These are phyloP conservation scores for Melastoma malabathricum DNA, from an alignment of 345 rosid species.

Conservation along the genomic window DNA sequence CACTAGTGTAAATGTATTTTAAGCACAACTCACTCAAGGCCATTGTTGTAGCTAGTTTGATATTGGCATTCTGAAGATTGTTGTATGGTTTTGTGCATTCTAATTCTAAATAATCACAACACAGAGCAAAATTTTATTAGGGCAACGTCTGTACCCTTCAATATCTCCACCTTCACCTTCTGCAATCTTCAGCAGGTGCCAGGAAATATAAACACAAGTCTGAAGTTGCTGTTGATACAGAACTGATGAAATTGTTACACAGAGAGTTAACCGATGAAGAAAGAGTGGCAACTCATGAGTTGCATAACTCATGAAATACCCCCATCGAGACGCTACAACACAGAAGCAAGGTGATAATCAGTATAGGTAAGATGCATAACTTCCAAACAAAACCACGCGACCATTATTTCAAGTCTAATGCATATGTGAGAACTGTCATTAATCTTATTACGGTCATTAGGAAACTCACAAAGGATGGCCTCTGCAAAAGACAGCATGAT, in stretches of 20 bases:
- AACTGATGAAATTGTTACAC: slow-evolving; percentile 41
- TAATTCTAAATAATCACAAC: no score
- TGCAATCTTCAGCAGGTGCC: background rate
- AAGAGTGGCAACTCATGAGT: slow-evolving; percentile 43
- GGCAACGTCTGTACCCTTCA: no score
- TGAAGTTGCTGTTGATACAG: slow-evolving; percentile 33
- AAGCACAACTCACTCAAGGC: no score
- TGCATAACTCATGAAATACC: no score
- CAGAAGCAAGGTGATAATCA: background rate
- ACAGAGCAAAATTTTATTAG: no score
- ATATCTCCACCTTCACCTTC: no score
- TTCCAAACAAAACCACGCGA: no score
- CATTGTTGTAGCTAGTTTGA: no score
- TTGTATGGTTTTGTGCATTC: no score
- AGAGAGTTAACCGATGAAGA: slow-evolving; percentile 37
- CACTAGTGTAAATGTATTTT: no score
- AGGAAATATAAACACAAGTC: slow-evolving; percentile 43
- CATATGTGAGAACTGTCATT: background rate
- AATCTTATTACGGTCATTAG: slow-evolving; percentile 50
- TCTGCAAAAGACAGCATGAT: slow-evolving; percentile 28
- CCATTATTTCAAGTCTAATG: background rate
- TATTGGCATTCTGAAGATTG: no score
- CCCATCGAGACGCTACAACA: slow-evolving; percentile 73
- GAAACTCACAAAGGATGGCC: slow-evolving; percentile 19
- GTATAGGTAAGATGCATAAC: no score